Evolutionary conservation across 2,329 filamentous ascomycete genomes (phyloP).

Genomic region (Ascochyta fabae): DNA sequence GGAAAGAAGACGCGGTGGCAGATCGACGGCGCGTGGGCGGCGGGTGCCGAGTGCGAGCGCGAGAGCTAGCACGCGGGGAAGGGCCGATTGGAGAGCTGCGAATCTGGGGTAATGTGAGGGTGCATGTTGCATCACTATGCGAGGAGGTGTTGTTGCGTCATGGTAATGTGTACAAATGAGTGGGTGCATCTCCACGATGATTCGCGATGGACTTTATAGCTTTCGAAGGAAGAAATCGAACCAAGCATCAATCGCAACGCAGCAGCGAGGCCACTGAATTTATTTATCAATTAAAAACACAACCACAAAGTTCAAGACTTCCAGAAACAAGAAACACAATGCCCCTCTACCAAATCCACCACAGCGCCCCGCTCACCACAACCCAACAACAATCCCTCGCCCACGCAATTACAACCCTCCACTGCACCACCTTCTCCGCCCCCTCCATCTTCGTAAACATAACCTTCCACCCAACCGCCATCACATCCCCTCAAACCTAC

Average conservation of each 20-base stretch:
- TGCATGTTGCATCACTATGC: not conserved
- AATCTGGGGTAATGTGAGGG: slow-evolving; percentile 4
- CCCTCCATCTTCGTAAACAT: slow-evolving; percentile 56
- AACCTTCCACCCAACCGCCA: slow-evolving; percentile 34
- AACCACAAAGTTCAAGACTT: no score
- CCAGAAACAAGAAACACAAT: slow-evolving; percentile 30
- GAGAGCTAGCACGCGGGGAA: not conserved
- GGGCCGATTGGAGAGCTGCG: not conserved
- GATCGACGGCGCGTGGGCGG: slow-evolving; percentile 1
- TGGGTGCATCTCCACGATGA: no score
- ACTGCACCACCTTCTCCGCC: slow-evolving; percentile 43
- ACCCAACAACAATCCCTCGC: slow-evolving; percentile 51
- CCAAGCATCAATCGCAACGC: no score
- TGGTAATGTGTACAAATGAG: not conserved
- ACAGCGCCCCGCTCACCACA: slow-evolving; percentile 40
- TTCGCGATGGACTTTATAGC: no score
- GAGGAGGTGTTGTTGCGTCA: not conserved
- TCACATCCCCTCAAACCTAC: not conserved
- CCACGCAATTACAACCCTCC: slow-evolving; percentile 49
- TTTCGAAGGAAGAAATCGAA: no score
- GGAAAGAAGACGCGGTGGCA: not conserved
- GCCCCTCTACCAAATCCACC: slow-evolving; percentile 55
- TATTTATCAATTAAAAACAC: no score
- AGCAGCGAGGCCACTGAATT: no score
- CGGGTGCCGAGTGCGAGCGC: no score